Evolutionary conservation across 768 basidiomycete species (phyloP), one percentile per base, ranked within the genome.

Genomic region (Tricholoma furcatifolium): DNA sequence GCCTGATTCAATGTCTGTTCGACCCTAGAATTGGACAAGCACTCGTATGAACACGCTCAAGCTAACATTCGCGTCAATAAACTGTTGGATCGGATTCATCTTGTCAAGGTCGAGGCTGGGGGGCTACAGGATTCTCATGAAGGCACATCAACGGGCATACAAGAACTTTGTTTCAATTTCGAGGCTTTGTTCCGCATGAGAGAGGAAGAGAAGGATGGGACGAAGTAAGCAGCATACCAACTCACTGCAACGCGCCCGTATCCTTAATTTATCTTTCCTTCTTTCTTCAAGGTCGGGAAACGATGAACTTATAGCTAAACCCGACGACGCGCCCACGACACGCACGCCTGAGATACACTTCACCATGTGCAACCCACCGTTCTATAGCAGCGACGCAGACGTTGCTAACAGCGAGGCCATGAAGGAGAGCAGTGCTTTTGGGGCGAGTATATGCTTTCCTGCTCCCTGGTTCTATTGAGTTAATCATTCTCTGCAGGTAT

Each of bases 341-440:
- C 27, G 27, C 27, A 9, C 34, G 15, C 31, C 30, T 47, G 84
- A 81, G 3, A 83, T 85, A 61, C 82, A 88, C 52, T 93, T 96
- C 58, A 83, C 85, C 0, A 92, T 98, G 84, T 98, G 95, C 70
- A 99, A 98, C 66, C 96, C 96, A 0, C 96, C 96, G 0, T 99
- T 99, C 68, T 98, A 97, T 63, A 65, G 74, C n/a, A 89, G 84
- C 51, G 62, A 66, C 1, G 81, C 84, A 27, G 96, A 98, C 53
- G 78, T 93, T 7, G 57, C 62, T 0, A 63, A 67, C 2, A 84
- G 83, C 2, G 80, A 83, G 0, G 77, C 77, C 17, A 70, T 71
- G 6, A 98, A 98, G 61, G 81, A 81, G 43, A 66, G 74, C 12
- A 72, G 70, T 6, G 88, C 96, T 0, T 84, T 74, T 59, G 88